Conservation (phyloP, 352 stramenopile species). For the Discostella stelligera region DNA sequence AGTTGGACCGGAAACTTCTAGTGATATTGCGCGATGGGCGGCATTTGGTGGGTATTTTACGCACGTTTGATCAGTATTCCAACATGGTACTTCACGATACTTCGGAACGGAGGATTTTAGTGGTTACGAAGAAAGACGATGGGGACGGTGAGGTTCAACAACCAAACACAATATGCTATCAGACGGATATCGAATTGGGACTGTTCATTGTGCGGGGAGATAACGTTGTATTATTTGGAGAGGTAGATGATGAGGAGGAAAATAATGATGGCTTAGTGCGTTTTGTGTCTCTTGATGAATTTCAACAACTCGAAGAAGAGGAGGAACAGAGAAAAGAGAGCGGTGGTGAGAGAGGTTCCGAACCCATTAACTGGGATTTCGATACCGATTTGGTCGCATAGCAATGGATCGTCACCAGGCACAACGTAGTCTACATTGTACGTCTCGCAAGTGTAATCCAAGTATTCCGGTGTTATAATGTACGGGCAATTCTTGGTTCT, state of each 20-base stretch:
- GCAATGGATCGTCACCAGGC: constrained; percentile 96
- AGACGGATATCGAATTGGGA: constrained; percentile 93
- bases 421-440: constrained; percentile 98
- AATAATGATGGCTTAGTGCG: constrained; percentile 44
- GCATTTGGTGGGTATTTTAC: constrained; percentile 89
- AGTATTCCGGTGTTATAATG: constrained; percentile 97
- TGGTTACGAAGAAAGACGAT: constrained; percentile 10
- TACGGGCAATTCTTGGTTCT: constrained; percentile 97
- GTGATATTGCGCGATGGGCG: constrained; percentile 93
- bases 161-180: constrained; percentile 67
- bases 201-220: constrained; percentile 94
- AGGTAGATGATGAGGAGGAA: constrained; percentile 56
- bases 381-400: constrained; percentile 76
- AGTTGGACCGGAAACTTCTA: constrained; percentile 81
- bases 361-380: constrained; percentile 75
- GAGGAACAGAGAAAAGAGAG: constrained; percentile 31
- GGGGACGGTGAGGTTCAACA: constrained; percentile 21
- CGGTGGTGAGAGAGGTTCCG: constrained; percentile 18
- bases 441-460: constrained; percentile 96
- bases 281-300: constrained; percentile 63
- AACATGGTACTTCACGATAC: constrained; percentile 97
- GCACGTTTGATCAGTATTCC: constrained; percentile 86
- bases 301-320: constrained; percentile 58
- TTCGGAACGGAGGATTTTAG: constrained; percentile 71
- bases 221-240: constrained; percentile 83